Conservation (phyloP, 2,329 filamentous ascomycete species). For the Ophiosphaerella herpotricha region DNA sequence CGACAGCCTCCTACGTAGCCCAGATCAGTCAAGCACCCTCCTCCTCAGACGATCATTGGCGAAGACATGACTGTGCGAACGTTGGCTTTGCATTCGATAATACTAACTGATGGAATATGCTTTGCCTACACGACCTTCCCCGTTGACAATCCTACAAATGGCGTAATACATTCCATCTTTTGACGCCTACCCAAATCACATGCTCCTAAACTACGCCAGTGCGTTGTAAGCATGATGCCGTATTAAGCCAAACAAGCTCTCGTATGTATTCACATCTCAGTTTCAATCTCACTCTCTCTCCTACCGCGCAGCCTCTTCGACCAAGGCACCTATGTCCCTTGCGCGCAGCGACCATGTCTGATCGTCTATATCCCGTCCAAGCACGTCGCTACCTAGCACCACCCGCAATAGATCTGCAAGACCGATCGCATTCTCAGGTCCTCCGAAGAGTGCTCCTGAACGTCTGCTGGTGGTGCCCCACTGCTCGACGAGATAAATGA, state of each 20-base stretch:
- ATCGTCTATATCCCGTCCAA: constrained; percentile 43
- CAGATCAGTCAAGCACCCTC: constrained; percentile 1
- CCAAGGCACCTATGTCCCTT: constrained; percentile 27
- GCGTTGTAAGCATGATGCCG: constrained; percentile 30
- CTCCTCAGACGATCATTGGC: neutral
- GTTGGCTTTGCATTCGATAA: constrained; percentile 11
- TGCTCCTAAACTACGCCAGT: constrained; percentile 35
- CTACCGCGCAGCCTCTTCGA: constrained; percentile 38
- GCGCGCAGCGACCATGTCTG: constrained; percentile 38
- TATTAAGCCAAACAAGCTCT: neutral
- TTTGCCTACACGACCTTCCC: neutral
- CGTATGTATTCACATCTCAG: constrained; percentile 1
- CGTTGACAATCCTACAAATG: constrained; percentile 15
- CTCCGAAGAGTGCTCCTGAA: constrained; percentile 61
- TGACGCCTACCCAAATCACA: constrained; percentile 24
- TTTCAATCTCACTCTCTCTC: neutral
- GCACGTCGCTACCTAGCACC: constrained; percentile 51
- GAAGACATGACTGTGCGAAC: constrained; percentile 6
- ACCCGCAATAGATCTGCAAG: constrained; percentile 46
- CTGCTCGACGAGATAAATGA: constrained; percentile 63
- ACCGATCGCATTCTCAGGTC: constrained; percentile 60
- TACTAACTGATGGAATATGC: constrained; percentile 1
- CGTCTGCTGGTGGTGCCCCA: constrained; percentile 66
- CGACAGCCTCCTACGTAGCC: neutral
- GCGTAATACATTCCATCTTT: constrained; percentile 24